These are phyloP conservation scores for Mimosa pudica DNA, from an alignment of 306 rosid species.

Conservation along the genomic window DNA sequence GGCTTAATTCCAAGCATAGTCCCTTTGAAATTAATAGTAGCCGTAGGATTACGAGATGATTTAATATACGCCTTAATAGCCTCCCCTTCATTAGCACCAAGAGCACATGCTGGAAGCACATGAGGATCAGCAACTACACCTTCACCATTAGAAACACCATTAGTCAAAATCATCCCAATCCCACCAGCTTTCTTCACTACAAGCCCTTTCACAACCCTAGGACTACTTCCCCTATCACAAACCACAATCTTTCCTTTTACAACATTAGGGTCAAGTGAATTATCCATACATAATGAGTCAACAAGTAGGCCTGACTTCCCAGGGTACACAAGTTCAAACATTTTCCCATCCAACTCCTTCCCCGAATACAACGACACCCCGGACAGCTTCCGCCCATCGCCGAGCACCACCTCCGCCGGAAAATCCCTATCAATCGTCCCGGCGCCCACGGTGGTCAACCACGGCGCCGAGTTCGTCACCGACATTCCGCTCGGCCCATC, in stretches of 20 bases:
- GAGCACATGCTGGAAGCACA: constrained; percentile 73
- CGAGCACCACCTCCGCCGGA: constrained; percentile 66
- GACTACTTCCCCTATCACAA: constrained; percentile 82
- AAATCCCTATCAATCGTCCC: constrained; percentile 89
- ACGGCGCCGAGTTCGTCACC: constrained; percentile 79
- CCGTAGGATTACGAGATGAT: constrained; percentile 54
- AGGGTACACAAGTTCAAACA: constrained; percentile 75
- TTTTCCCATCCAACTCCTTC: constrained; percentile 54
- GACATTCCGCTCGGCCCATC: constrained; percentile 86
- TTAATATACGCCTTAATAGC: constrained; percentile 61
- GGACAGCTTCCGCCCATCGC: constrained; percentile 58
- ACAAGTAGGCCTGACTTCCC: constrained; percentile 70
- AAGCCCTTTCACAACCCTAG: constrained; percentile 80
- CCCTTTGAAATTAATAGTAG: constrained; percentile 76
- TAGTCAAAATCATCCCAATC: constrained; percentile 83
- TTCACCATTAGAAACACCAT: constrained; percentile 77
- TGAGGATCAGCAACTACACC: constrained; percentile 90
- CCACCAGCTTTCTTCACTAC: constrained; percentile 91
- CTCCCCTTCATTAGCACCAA: constrained; percentile 75
- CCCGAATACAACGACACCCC: constrained; percentile 85
- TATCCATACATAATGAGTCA: constrained; percentile 84
- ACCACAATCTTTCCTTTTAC: constrained; percentile 76
- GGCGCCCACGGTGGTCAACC: constrained; percentile 89
- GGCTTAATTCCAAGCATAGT: constrained; percentile 85
- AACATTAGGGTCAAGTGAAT: constrained; percentile 63